Evolutionary conservation across 1,139 yeast species (phyloP).

Genomic region (Scheffersomyces cryptocercus): DNA sequence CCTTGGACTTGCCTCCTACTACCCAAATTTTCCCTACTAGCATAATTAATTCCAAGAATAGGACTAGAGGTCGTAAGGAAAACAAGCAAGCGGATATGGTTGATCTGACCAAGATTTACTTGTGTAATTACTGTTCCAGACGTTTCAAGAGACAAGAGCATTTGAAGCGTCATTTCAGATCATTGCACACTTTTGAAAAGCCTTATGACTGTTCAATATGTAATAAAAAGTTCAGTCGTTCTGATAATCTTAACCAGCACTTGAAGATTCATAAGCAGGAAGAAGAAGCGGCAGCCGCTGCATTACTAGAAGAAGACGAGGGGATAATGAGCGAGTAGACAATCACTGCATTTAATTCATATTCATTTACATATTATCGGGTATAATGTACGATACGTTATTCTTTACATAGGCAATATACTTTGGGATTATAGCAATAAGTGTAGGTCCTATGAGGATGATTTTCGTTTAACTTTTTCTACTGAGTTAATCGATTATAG

Average conservation of each 20-base stretch:
- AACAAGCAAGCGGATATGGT: constrained; percentile 47
- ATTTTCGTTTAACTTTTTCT: too few relatives aligned
- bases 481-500: too few relatives aligned
- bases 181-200: constrained; percentile 72
- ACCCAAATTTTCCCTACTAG: constrained; percentile 40
- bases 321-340: too few relatives aligned
- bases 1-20: constrained; percentile 43
- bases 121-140: constrained; percentile 55
- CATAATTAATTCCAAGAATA: constrained; percentile 33
- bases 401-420: too few relatives aligned
- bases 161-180: constrained; percentile 72
- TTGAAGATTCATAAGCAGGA: constrained; percentile 63
- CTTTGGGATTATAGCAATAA: too few relatives aligned
- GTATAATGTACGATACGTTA: too few relatives aligned
- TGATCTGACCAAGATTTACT: constrained; percentile 42
- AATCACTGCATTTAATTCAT: too few relatives aligned
- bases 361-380: too few relatives aligned
- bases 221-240: constrained; percentile 70
- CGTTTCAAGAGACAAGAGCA: constrained; percentile 80
- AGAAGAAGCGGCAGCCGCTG: constrained; percentile 13
- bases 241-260: constrained; percentile 77
- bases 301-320: too few relatives aligned
- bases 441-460: too few relatives aligned
- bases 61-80: constrained; percentile 49
- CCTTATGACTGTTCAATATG: constrained; percentile 75